These are phyloP conservation scores for Solanum pinnatisectum DNA, from an alignment of 257 asterid species.

Conservation along the genomic window DNA sequence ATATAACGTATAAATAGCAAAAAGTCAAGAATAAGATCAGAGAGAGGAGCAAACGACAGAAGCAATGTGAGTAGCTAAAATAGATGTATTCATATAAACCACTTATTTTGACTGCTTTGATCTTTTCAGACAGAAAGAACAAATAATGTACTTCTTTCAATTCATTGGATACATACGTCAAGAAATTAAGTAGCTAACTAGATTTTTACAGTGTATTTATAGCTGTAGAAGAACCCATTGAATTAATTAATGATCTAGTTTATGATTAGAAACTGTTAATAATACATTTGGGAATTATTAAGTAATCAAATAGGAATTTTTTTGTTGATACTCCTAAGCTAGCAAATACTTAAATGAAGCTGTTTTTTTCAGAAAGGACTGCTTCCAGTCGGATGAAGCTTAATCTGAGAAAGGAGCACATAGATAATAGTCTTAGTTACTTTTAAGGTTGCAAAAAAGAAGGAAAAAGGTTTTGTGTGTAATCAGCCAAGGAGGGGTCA, in stretches of 20 bases:
- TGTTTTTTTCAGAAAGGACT: not conserved
- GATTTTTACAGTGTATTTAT: not conserved
- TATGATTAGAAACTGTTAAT: not conserved
- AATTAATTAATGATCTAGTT: not conserved
- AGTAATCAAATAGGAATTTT: not conserved
- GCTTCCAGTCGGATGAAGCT: not conserved
- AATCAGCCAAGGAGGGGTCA: slow-evolving; percentile 10
- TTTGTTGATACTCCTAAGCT: not conserved
- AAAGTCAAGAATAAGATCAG: not conserved
- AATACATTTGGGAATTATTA: not conserved
- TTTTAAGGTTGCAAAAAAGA: not conserved
- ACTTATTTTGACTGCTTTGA: not conserved
- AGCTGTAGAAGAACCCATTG: not conserved
- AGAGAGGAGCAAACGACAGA: not conserved
- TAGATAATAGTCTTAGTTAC: not conserved
- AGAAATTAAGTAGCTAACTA: not conserved
- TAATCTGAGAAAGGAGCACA: not conserved
- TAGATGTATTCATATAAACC: not conserved
- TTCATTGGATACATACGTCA: not conserved
- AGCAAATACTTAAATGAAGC: not conserved
- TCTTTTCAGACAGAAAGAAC: not conserved
- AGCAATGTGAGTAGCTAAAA: not conserved
- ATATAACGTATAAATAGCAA: not conserved
- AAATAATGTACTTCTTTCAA: not conserved
- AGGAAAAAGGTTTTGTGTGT: not conserved